These are phyloP conservation scores for Gossypium herbaceum DNA, from an alignment of 345 rosid genomes.

Conservation along the genomic window DNA sequence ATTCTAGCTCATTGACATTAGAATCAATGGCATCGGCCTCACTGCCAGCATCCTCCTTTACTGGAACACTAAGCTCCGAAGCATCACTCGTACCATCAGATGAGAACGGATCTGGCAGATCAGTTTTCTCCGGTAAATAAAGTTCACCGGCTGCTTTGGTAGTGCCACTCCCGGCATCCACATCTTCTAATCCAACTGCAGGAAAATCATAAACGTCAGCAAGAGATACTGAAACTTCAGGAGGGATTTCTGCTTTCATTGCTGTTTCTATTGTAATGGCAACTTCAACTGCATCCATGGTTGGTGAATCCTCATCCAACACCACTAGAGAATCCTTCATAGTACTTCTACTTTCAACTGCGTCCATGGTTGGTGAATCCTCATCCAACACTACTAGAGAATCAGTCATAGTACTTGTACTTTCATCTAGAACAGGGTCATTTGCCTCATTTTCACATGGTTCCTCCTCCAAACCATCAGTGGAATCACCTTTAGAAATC, in stretches of 20 bases:
- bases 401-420: slow-evolving; percentile 16
- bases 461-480: slow-evolving; percentile 9
- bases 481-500: slow-evolving; percentile 8
- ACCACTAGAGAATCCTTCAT: slow-evolving; percentile 8
- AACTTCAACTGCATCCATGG: slow-evolving; percentile 13
- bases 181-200: slow-evolving; percentile 11
- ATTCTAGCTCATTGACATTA: not conserved
- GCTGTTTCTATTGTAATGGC: not conserved
- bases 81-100: not conserved
- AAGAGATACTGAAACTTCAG: slow-evolving; percentile 3
- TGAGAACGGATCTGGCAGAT: not conserved
- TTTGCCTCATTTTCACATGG: slow-evolving; percentile 19
- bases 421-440: slow-evolving; percentile 20
- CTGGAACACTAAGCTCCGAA: not conserved
- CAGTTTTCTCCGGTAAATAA: not conserved
- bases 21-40: not conserved
- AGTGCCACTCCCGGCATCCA: slow-evolving; percentile 20
- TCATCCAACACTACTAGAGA: slow-evolving; percentile 14
- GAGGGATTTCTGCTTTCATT: slow-evolving; percentile 11
- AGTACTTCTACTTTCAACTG: slow-evolving; percentile 16
- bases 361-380: slow-evolving; percentile 6
- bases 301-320: slow-evolving; percentile 18
- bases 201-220: not conserved
- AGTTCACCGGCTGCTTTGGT: slow-evolving; percentile 4
- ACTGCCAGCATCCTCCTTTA: not conserved